Evolutionary conservation across 345 rosid genomes (phyloP), one percentile per base, ranked within the genome.

Genomic region (Brassica nigra): DNA sequence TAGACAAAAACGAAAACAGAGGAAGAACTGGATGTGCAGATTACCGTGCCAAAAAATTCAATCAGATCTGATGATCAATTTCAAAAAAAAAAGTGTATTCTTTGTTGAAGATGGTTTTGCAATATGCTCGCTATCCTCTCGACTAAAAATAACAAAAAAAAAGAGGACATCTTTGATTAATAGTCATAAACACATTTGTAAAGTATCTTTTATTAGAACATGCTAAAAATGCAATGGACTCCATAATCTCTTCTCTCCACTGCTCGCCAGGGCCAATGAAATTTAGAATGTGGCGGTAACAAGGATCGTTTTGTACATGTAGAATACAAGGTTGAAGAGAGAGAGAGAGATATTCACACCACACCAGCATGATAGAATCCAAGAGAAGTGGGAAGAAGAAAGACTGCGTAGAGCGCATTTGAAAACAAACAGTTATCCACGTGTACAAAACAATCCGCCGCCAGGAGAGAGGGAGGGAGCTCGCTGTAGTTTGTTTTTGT

Each of bases 181-280:
- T 77, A 77, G 74, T 62, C 52, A 61, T 61, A 62, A 76, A 62
- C 42, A 77, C 37, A 70, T 78, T 76, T 16, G 52, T 63, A 77
- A 69, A 77, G 31, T 68, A 15, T 77, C 77, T 72, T 72, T 78
- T 65, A 65, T 65, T 79, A 79, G 78, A 79, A 61, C 73, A 79
- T 73, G 42, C 82, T 79, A 67, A 79, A 79, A 67, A 73, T 79
- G 74, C 57, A 39, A 33, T 36, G 59, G 76, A 20, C 36, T 70
- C 72, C 66, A 73, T 23, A 23, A 23, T 23, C 27, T 23, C 72
- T 66, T 55, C 73, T 23, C 27, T 74, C 58, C 62, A 62, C 79
- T 23, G 27, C 27, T 23, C 27, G 27, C 27, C 27, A 23, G 27
- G 27, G 27, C 27, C 27, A 23, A 23, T 23, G 27, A 23, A 23